Conservation (phyloP, 805 yeast genomes). For the Barnettozyma californica region DNA sequence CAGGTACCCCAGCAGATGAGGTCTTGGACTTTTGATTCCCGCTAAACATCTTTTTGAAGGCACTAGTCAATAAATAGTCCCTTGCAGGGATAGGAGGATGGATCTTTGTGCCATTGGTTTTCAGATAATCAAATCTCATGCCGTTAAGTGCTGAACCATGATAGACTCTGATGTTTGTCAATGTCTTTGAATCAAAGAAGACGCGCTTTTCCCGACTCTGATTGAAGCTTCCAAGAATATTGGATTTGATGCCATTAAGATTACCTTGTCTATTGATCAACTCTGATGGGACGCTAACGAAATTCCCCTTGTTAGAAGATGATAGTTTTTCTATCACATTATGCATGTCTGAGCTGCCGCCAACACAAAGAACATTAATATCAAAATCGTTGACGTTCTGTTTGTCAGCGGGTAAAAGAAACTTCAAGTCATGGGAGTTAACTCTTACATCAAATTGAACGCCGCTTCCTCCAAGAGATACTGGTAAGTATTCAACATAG, state of each 20-base stretch:
- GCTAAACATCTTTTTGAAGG: conserved; percentile 14
- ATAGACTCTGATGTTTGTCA: conserved; percentile 56
- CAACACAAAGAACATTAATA: conserved; percentile 52
- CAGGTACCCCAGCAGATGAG: not conserved
- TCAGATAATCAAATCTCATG: conserved; percentile 39
- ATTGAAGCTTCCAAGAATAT: conserved; percentile 26
- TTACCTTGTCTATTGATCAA: conserved; percentile 23
- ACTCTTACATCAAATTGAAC: conserved; percentile 48
- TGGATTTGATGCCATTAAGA: conserved; percentile 35
- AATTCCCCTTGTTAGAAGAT: conserved; percentile 8
- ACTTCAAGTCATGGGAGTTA: conserved; percentile 40
- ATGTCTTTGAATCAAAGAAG: conserved; percentile 33
- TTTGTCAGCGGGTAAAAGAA: conserved; percentile 28
- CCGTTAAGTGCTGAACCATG: conserved; percentile 85
- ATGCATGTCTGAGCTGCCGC: conserved; percentile 52
- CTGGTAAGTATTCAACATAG: conserved; percentile 57
- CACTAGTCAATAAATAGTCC: conserved; percentile 31
- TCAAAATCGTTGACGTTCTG: conserved; percentile 32
- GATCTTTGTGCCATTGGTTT: conserved; percentile 5
- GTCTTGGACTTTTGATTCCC: not conserved
- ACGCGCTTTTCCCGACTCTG: conserved; percentile 24
- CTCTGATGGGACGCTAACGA: conserved; percentile 29
- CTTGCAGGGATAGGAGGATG: conserved; percentile 45
- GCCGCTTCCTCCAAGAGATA: conserved; percentile 52
- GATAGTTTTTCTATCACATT: conserved; percentile 37